Base-by-base conservation (phyloP, 2,329 filamentous ascomycete genomes). In the Penicillium sp. region DNA sequence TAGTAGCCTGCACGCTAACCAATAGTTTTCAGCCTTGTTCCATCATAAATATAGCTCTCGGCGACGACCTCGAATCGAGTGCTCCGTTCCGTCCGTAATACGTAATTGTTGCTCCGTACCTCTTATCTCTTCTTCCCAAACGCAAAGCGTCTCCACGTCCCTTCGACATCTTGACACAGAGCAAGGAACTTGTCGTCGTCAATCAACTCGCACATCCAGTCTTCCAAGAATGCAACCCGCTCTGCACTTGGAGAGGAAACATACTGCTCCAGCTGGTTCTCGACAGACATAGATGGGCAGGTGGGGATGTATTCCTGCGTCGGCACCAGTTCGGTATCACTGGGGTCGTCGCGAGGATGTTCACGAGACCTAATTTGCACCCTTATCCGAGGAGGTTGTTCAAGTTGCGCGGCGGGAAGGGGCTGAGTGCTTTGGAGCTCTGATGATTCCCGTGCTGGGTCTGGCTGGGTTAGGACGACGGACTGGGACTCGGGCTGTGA, bases 191-290 rank as follows among this genome's bases (percentile, higher is more conserved):
- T 55, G 20, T 72, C 68, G 22, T 71, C 65, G 24, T 73, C 66
- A 1, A 74, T 56, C 42, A 70, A 60, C 11, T 62, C 52, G 40
- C 70, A 73, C 36, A 74, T 63, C 65, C 70, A 74, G 29, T 63
- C 62, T 46, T 69, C 66, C 8, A 73, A 51, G 8, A 62, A 51
- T 1, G 54, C 56, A 9, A 60, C 57, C 13, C 69, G 63, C 43
- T 71, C 66, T 3, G 55, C 28, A 1, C 56, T 62, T 0, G 67
- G 63, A 1, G 55, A 53, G 6, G 57, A 51, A 0, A 65, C 44
- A 35, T 69, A 72, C 10, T 55, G 41, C 1, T 65, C 55, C 4
- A 72, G 46, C 28, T 68, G 62, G 31, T 57, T 40, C 23, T 57
- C 46, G 5, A 50, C 42, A 2, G 24, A 41, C 29, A 3, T 18